Base-by-base conservation (phyloP, 345 rosid species). In the Noccaea bulbosa region DNA sequence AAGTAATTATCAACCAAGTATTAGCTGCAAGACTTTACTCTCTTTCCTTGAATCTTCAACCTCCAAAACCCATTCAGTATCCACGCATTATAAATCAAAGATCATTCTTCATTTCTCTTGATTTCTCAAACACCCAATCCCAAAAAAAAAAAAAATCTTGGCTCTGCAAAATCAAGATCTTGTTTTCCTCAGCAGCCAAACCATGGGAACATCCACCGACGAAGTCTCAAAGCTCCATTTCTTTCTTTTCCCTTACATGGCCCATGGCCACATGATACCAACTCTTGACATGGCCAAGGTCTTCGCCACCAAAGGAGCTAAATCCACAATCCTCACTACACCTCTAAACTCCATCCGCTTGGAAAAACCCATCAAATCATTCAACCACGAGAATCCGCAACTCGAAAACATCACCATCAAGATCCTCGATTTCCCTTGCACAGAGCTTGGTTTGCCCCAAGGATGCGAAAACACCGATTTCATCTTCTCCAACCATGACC, bases 261-360 rank as follows among this genome's bases (percentile, higher is more conserved):
- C 87, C 69, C 86, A 83, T 48, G 86, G 92, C 41, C 89, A 83
- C 73, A 76, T 79, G 64, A 85, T 87, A 10, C 92, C 86, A 8
- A 39, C 61, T 17, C 51, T 79, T 3, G 89, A 85, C 82, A 83
- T 82, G 81, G 85, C 88, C 38, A 82, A 79, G 77, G 70, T 83
- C 37, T 82, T 86, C n/a, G 74, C 79, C 7, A 69, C 59, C 8
- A 62, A 74, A 47, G 84, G 85, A 2, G 61, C 80, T 15, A 85
- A 77, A 59, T 24, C 85, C 6, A 71, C 86, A 4, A 73, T 87
- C 3, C 50, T 87, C 80, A 83, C 86, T 2, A 81, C 89, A n/a
- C 86, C 84, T 54, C 68, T 51, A 17, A 80, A 82, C 35, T 22
- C 59, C 51, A 37, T 1, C 0, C 43, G 35, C 58, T 35, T 76